Base-by-base conservation (phyloP, 2,329 filamentous ascomycete genomes). In the Neopestalotiopsis clavispora region DNA sequence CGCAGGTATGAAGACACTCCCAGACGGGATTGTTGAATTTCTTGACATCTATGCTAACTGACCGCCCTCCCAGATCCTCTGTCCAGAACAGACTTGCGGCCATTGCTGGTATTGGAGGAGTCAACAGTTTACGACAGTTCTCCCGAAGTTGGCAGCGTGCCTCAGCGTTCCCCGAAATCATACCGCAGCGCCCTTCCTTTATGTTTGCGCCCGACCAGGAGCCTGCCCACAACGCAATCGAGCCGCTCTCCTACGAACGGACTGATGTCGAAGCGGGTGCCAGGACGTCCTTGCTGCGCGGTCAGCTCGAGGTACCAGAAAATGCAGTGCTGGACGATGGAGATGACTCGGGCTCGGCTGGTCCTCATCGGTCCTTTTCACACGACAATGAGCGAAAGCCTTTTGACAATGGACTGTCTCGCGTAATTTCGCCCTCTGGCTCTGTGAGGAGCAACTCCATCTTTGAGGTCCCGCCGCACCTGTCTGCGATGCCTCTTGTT, bases 71-170 rank as follows among this genome's bases (percentile, higher is more conserved):
- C 71, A 90, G 89, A 70, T 88, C 88, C n/a, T 91, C 89, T 6
- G 82, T 89, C 52, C 86, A 85, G 40, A 84, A 87, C 71, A 85
- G 85, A 42, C 80, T 93, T 45, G 81, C 87, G 32, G 84, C 85
- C 66, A 78, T 91, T 67, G 85, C 87, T 73, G 91, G 97, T 70
- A 91, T 93, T 62, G 96, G 95, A 72, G 95, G 95, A 65, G 92
- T 95, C 70, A 98, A 98, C 84, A 97, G 93, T 80, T 92, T 98
- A 75, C 92, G 96, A 76, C 97, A 95, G 76, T 98, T 98, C 78
- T 93, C 95, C 59, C 89, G 92, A 70, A 97, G 94, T 74, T 97
- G 94, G 92, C 94, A 95, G 80, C 91, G 95, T 78, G 95, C 95
- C 49, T 94, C 94, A 32, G 91, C 88, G 68, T 98, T 98, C 80